Conservation (phyloP, 2,329 filamentous ascomycete genomes). For the Ophiostoma pallidulum region DNA sequence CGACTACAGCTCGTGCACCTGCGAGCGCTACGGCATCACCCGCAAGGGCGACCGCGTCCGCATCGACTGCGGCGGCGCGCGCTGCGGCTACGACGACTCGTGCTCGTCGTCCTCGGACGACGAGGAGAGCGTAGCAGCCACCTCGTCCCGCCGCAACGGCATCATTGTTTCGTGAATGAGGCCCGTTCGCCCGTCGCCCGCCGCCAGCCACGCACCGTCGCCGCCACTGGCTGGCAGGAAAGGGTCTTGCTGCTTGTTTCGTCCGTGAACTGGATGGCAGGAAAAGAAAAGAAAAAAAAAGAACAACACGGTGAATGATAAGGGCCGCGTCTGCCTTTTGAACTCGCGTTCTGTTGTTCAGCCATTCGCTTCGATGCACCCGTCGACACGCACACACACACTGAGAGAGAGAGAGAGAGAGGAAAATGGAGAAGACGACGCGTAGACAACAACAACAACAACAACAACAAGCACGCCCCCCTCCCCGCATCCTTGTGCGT, state of each 20-base stretch:
- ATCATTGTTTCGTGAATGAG: constrained; percentile 42
- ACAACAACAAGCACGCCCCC: too few species aligned
- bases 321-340: neutral
- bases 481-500: too few species aligned
- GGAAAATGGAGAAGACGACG: too few species aligned
- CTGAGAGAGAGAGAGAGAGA: too few species aligned
- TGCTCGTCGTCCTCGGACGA: constrained; percentile 55
- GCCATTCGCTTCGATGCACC: neutral
- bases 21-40: constrained; percentile 94
- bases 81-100: constrained; percentile 71
- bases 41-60: constrained; percentile 87
- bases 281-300: neutral
- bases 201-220: too few species aligned
- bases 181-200: neutral
- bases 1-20: constrained; percentile 73
- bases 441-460: too few species aligned
- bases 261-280: too few species aligned
- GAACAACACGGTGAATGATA: too few species aligned
- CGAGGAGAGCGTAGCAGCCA: constrained; percentile 36
- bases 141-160: constrained; percentile 53
- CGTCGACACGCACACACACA: too few species aligned
- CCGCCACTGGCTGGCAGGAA: too few species aligned
- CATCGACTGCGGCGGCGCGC: constrained; percentile 84
- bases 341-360: neutral
- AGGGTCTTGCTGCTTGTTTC: too few species aligned